phyloP scores from a whole-genome alignment of 306 rosid species.

The Castanea crenata region DNA sequence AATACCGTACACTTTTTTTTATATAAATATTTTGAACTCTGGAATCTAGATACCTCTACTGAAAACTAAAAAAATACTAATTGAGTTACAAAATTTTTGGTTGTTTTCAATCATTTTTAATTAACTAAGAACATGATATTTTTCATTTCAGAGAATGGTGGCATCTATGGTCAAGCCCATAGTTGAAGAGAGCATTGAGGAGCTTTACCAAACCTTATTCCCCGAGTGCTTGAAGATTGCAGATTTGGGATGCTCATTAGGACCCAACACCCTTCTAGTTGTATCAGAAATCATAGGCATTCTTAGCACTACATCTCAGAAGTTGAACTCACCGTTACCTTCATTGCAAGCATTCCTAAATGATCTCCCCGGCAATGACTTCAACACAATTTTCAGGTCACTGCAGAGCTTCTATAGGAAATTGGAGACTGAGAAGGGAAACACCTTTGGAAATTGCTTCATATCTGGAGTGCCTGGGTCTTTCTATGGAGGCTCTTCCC shows the following conservation, averaged over 20 bases:
- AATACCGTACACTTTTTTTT: no score
- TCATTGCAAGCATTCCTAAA: slow-evolving; percentile 18
- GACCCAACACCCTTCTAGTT: no score
- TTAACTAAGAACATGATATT: no score
- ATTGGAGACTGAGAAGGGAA: background rate
- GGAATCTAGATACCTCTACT: no score
- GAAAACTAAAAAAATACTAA: no score
- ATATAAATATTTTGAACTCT: no score
- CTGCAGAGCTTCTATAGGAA: slow-evolving; percentile 30
- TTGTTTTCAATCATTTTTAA: no score
- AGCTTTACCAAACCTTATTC: background rate
- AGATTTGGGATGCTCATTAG: slow-evolving; percentile 50
- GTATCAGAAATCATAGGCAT: no score
- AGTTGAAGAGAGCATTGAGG: slow-evolving; percentile 20
- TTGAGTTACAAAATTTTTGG: no score
- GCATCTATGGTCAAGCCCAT: slow-evolving; percentile 6
- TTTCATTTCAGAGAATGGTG: background rate
- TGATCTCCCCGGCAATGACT: slow-evolving; percentile 30
- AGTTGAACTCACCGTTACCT: background rate
- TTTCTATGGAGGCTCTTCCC: slow-evolving; percentile 62
- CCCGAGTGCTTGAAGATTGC: slow-evolving; percentile 40
- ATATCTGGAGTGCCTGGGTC: slow-evolving; percentile 46
- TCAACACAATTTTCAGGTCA: slow-evolving; percentile 27
- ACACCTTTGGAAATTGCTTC: slow-evolving; percentile 29
- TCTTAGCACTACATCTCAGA: no score